Evolutionary conservation across 441 rosid genomes (phyloP), one percentile per base, ranked within the genome.

Genomic region (Manihot esculenta): DNA sequence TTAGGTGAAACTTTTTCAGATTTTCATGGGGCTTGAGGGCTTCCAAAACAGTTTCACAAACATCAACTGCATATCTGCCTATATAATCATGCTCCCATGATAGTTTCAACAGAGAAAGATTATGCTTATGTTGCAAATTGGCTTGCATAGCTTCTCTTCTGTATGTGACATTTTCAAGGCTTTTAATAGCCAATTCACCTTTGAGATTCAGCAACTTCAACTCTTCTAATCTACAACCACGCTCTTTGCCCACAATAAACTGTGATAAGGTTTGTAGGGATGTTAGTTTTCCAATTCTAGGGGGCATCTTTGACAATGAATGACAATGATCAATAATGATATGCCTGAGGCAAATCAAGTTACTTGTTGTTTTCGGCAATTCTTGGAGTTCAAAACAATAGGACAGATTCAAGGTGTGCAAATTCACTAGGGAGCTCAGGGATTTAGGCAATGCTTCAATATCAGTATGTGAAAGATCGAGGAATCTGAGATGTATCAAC

Each of bases 11-110:
- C 6, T 45, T 66, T 60, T 64, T 69, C 65, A 76, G 66, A 56
- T 33, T 55, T 21, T 27, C 13, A 14, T 70, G 68, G 18, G 82
- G 77, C 10, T 49, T 33, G 11, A 76, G 79, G 2, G 0, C 20
- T 41, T 67, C 82, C 69, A 76, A 18, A n/a, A 76, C 24, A 76
- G 42, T 15, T 21, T 55, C 30, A 72, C 30, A 41, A 62, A 65
- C 18, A 15, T 53, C 67, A 23, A 23, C 7, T 5, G 53, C 8
- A 13, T 23, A 1, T 35, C 51, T 44, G 33, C 30, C 4, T 10
- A 6, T 3, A n/a, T 21, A 21, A 23, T 44, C 35, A 21, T 62
- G 33, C 5, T 45, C 13, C 67, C 67, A 63, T 2, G 33, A 44
- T 3, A 63, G 38, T 24, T 44, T 63, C 67, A 45, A 63, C 6